A percentile compares a stretch with the other conserved stretches of the same genome.
phyloP scores from a whole-genome alignment of 768 basidiomycete genomes.

The Leccinum imitatum region DNA sequence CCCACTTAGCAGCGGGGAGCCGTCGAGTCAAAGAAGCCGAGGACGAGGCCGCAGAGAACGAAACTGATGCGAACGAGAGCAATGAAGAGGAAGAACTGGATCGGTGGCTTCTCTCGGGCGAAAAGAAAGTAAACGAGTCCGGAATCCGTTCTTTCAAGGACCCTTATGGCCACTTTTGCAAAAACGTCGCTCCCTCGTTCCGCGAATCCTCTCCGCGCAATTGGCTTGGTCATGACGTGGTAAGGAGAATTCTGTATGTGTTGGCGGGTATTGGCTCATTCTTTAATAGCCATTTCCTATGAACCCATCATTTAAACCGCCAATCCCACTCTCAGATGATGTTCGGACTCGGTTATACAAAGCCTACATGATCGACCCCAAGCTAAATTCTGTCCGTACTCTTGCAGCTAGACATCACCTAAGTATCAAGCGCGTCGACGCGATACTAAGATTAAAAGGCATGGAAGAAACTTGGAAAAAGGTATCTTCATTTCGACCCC shows the following conservation, averaged over 20 bases:
- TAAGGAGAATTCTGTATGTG: constrained; percentile 35
- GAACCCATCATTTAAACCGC: constrained; percentile 82
- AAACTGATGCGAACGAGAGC: constrained; percentile 1
- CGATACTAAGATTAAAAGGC: constrained; percentile 79
- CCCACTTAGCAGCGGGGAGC: background rate
- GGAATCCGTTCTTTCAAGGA: constrained; percentile 15
- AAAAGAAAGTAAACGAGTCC: constrained; percentile 19
- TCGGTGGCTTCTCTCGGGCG: constrained; percentile 17
- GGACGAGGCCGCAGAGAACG: constrained; percentile 5
- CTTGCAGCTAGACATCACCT: constrained; percentile 64
- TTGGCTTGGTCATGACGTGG: constrained; percentile 62
- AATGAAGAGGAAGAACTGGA: constrained; percentile 16
- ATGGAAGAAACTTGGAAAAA: constrained; percentile 69
- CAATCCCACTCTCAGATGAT: constrained; percentile 67
- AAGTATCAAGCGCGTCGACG: constrained; percentile 78
- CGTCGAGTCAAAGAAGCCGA: constrained; percentile 3
- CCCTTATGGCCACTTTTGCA: constrained; percentile 20
- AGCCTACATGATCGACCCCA: constrained; percentile 58
- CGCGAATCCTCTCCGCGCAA: constrained; percentile 44
- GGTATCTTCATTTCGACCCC: constrained; percentile 56
- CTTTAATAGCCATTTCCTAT: constrained; percentile 73
- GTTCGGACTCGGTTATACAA: constrained; percentile 58
- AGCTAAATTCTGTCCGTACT: constrained; percentile 51
- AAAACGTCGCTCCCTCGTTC: constrained; percentile 21
- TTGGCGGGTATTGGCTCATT: constrained; percentile 1